Evolutionary conservation across 1,284 basidiomycete genomes (phyloP), one percentile per base, ranked within the genome.

Genomic region (Polyporus tsugae): DNA sequence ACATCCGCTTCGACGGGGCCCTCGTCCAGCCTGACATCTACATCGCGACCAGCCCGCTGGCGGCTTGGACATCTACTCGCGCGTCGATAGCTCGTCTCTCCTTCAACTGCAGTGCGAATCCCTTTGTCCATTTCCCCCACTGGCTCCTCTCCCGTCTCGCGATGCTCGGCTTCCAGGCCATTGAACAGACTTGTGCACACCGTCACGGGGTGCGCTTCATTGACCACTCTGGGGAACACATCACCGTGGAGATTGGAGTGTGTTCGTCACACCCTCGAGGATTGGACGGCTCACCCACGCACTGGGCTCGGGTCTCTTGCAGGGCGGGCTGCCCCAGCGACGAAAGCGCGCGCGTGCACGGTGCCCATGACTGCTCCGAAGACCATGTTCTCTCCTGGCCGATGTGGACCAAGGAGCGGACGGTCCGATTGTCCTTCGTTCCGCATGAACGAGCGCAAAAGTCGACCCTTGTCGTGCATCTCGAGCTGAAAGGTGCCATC

Each of bases 321-420:
- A 33, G 15, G 6, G 29, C n/a, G 4, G 4, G 13, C 59, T 42
- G 39, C n/a, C 25, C n/a, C 22, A 4, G 25, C 5, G 46, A 49
- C 25, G 59, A 39, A 29, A 29, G 3, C n/a, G 6, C 22, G 9
- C 38, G 44, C 39, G 22, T n/a, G n/a, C 46, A 49, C 22, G 46
- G 25, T 11, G n/a, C 59, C 9, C 61, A 62, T 29, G 61, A 62
- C 61, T 62, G 61, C 19, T 2, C 61, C 36, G 4, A 36, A 35
- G 42, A 62, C 46, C 61, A 62, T 11, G 38, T 62, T 3, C 19
- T 22, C 25, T 44, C 44, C n/a, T 62, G 61, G 61, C 44, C 44
- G 2, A 29, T 44, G 33, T 36, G 41, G 44, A 41, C 38, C 2
- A 29, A 25, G n/a, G 38, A 60, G 59, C 39, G 59, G 22, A 29